Evolutionary conservation across 179 eudicot genomes (phyloP), one percentile per base, ranked within the genome.

Genomic region (Beta macrorhiza): DNA sequence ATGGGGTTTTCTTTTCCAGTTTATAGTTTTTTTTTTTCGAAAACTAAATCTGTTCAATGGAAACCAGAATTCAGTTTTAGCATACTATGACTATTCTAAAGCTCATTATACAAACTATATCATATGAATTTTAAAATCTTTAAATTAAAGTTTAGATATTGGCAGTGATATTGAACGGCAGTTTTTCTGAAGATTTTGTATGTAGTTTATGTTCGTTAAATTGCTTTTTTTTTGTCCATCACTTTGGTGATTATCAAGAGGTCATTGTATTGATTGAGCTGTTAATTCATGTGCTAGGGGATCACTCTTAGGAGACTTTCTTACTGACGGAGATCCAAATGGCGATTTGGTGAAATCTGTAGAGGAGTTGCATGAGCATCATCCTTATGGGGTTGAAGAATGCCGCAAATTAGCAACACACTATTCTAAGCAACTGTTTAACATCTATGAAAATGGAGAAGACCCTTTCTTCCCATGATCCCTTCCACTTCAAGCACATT

Each of bases 381-480:
- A 90, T 64, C 74, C 87, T 5, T 49, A 85, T 62, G 95, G 91
- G 5, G 78, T 81, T 74, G 90, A 93, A 74, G 20, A 57, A 73
- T 94, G 98, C 86, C 76, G 78, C 70, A 79, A 29, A 76, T 86
- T 91, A 82, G 98, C 97, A 44, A 74, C 71, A 12, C 91, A 20
- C 83, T 94, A 94, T 88, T 89, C 97, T 55, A 91, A 89, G 85
- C 98, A 94, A 77, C 87, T 94, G 72, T 94, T 94, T 72, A 79
- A 80, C 22, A 93, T 94, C 73, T 93, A 94, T 84, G 42, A 81
- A 79, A 89, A 77, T 79, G 77, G 80, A 63, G 94, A 91, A 81
- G 92, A 91, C 69, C 91, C 90, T 15, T 78, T 85, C 85, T 92
- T 90, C 83, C 89, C 69, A 13, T 78, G 52, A 78, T 47, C 49